Conservation (phyloP, 1,284 basidiomycete genomes). For the Anthracocystis setariae region DNA sequence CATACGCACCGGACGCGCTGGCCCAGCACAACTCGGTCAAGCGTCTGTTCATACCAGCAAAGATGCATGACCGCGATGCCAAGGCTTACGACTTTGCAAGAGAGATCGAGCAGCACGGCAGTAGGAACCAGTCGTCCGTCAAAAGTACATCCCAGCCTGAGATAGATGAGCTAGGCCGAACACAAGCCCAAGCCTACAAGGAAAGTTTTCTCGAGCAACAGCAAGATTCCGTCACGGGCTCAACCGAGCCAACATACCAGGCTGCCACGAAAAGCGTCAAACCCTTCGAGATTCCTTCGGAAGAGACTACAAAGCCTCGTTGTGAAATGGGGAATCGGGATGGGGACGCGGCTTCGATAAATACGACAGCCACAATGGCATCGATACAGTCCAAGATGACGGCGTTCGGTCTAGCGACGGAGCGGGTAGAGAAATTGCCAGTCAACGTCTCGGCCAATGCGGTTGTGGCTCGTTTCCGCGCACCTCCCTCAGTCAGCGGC, state of each 20-base stretch:
- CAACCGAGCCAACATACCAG: neutral
- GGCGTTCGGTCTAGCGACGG: constrained; percentile 20
- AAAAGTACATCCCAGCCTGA: neutral
- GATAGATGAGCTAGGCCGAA: constrained; percentile 24
- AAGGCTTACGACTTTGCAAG: constrained; percentile 46
- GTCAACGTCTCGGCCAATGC: constrained; percentile 34
- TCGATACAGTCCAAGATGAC: constrained; percentile 47
- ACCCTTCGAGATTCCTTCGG: constrained; percentile 17
- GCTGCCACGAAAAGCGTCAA: neutral
- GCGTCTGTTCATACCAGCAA: constrained; percentile 56
- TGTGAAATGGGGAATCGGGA: neutral
- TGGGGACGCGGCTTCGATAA: constrained; percentile 30
- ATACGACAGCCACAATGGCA: constrained; percentile 23
- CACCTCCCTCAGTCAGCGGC: constrained; percentile 37
- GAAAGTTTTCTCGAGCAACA: constrained; percentile 23
- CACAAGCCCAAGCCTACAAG: constrained; percentile 42
- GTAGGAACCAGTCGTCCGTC: neutral
- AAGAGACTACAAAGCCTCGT: neutral
- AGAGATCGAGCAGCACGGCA: constrained; percentile 41
- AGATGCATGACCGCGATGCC: constrained; percentile 24
- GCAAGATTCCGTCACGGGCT: neutral
- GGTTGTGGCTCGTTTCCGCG: constrained; percentile 22
- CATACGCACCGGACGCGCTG: constrained; percentile 59
- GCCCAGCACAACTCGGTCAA: constrained; percentile 58
- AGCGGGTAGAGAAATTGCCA: constrained; percentile 26